Conservation (phyloP, 768 basidiomycete genomes). For the Tubosaeta sp. region DNA sequence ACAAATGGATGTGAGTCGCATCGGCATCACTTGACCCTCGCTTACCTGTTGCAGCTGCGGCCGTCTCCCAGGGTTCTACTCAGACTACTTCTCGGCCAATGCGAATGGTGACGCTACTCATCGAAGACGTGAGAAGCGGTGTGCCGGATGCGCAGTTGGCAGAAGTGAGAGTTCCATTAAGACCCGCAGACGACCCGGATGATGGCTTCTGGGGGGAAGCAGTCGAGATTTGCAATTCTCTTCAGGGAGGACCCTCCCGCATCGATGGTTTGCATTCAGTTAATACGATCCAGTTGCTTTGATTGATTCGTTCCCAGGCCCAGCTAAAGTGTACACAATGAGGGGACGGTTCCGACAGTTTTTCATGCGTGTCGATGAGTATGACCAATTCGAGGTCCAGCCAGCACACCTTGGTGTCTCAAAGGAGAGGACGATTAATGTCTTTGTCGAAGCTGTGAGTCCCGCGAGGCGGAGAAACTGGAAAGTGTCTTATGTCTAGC, state of each 20-base stretch:
- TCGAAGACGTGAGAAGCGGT: slow-evolving; percentile 56
- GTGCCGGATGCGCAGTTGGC: slow-evolving; percentile 54
- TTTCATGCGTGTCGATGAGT: slow-evolving; percentile 56
- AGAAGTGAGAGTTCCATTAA: slow-evolving; percentile 62
- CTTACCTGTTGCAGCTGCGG: slow-evolving; percentile 12
- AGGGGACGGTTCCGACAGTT: slow-evolving; percentile 68
- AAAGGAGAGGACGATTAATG: slow-evolving; percentile 49
- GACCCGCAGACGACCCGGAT: slow-evolving; percentile 39
- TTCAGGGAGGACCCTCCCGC: slow-evolving; percentile 59
- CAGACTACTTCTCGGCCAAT: slow-evolving; percentile 17
- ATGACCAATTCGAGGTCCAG: slow-evolving; percentile 45
- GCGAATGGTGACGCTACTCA: slow-evolving; percentile 64
- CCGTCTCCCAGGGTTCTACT: slow-evolving; percentile 4
- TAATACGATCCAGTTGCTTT: background rate
- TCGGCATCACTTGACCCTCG: background rate
- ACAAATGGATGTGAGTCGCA: slow-evolving; percentile 33
- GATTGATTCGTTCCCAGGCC: slow-evolving; percentile 38
- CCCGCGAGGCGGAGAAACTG: background rate
- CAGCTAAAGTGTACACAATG: slow-evolving; percentile 61
- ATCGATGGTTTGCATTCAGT: slow-evolving; percentile 54
- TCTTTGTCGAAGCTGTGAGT: slow-evolving; percentile 59
- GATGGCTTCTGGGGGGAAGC: slow-evolving; percentile 74
- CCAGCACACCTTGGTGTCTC: slow-evolving; percentile 56
- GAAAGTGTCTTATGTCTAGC: slow-evolving; percentile 6
- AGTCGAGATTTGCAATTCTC: slow-evolving; percentile 49